These are phyloP conservation scores for Mycosarcoma maydis DNA, from an alignment of 1,284 basidiomycete species.

Conservation along the genomic window DNA sequence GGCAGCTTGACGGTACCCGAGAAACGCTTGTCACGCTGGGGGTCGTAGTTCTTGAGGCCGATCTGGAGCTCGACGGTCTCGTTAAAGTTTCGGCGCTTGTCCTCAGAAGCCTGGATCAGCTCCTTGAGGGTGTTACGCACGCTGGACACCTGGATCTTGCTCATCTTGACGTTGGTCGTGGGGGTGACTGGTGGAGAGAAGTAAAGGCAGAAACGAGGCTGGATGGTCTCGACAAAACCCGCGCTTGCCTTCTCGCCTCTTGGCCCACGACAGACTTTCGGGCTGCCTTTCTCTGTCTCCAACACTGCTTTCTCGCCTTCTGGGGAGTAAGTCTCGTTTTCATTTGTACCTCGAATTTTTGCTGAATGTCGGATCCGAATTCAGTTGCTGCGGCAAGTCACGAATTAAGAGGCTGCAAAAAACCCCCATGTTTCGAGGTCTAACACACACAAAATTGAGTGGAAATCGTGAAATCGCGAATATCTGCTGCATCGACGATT, in stretches of 20 bases:
- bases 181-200: conserved; percentile 30
- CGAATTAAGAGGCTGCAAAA: too few species aligned
- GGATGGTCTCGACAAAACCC: conserved; percentile 9
- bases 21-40: conserved; percentile 68
- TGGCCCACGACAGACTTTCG: neutral
- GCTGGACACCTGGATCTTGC: conserved; percentile 64
- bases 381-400: conserved; percentile 31
- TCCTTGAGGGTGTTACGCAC: conserved; percentile 64
- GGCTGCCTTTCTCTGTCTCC: neutral
- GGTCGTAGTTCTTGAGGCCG: conserved; percentile 68
- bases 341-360: neutral
- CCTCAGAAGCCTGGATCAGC: conserved; percentile 62
- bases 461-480: too few species aligned
- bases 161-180: conserved; percentile 30
- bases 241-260: neutral
- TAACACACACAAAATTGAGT: neutral
- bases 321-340: neutral
- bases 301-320: neutral
- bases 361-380: conserved; percentile 23
- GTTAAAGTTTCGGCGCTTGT: conserved; percentile 66
- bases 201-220: conserved; percentile 1
- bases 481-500: too few species aligned
- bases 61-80: conserved; percentile 68
- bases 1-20: conserved; percentile 76
- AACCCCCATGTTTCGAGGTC: neutral